Conservation (phyloP, 139 green algal genomes). For the Ettlia oleoabundans region DNA sequence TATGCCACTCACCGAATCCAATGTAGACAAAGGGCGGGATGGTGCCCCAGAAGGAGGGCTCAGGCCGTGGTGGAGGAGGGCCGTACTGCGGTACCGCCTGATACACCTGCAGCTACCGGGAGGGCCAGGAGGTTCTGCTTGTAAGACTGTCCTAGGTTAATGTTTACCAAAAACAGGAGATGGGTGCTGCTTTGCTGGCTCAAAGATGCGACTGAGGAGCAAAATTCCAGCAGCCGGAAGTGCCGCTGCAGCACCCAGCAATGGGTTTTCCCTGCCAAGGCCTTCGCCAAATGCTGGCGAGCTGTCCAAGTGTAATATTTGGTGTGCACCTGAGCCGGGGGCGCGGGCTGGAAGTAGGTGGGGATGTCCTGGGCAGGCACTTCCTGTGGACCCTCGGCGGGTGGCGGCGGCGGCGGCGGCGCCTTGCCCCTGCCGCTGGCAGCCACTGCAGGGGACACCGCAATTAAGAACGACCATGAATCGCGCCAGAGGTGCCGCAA, state of each 20-base stretch:
- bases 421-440: constrained; percentile 8
- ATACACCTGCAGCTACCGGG: constrained; percentile 3
- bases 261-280: neutral
- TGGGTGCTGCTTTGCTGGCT: no score
- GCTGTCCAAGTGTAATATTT: no score
- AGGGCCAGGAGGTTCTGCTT: no score
- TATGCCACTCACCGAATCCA: constrained; percentile 22
- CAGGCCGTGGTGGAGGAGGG: neutral
- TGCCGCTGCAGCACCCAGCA: neutral
- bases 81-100: constrained; percentile 32
- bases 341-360: constrained; percentile 40
- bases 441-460: no score
- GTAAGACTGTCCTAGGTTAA: no score
- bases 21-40: constrained; percentile 50
- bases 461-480: no score
- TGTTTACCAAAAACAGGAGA: no score
- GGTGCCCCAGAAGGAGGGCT: constrained; percentile 29
- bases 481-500: no score
- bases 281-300: neutral
- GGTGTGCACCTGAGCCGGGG: neutral
- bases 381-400: neutral
- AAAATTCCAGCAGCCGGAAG: neutral
- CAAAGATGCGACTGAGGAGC: neutral
- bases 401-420: neutral
- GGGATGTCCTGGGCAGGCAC: constrained; percentile 22